Evolutionary conservation across 2,329 filamentous ascomycete species (phyloP).

Genomic region (Penicillium sp.): DNA sequence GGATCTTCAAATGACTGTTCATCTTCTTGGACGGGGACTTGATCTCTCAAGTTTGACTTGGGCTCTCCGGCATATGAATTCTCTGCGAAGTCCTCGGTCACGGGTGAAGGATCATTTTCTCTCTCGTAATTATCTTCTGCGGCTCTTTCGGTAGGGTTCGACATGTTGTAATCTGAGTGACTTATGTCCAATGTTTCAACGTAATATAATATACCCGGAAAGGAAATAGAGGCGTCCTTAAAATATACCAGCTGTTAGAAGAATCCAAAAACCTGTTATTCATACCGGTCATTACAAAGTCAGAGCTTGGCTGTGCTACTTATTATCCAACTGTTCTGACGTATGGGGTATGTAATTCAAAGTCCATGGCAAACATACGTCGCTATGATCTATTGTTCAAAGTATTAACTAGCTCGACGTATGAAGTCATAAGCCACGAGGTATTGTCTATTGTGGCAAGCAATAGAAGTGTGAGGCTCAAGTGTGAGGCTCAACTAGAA

Average conservation of each 20-base stretch:
- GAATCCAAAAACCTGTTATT: neutral
- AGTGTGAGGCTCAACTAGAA: neutral
- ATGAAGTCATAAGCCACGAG: neutral
- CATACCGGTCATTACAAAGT: neutral
- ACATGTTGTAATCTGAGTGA: neutral
- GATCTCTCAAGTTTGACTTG: conserved; percentile 8
- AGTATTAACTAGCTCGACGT: neutral
- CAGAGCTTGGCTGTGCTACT: neutral
- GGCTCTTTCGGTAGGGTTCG: conserved; percentile 6
- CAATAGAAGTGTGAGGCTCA: neutral
- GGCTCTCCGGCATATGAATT: conserved; percentile 27
- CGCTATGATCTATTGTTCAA: neutral
- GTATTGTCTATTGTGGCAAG: neutral
- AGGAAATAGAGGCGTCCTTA: neutral
- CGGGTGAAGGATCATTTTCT: conserved; percentile 11
- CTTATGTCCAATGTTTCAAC: neutral
- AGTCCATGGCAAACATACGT: neutral
- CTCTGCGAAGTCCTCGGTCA: conserved; percentile 15
- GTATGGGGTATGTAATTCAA: neutral
- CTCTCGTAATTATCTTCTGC: conserved; percentile 13
- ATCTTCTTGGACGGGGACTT: conserved; percentile 28
- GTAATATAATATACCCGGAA: neutral
- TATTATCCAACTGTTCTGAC: neutral
- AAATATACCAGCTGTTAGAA: neutral
- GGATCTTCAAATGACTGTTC: conserved; percentile 28